Base-by-base conservation (phyloP, 768 basidiomycete species). In the Imleria badia region DNA sequence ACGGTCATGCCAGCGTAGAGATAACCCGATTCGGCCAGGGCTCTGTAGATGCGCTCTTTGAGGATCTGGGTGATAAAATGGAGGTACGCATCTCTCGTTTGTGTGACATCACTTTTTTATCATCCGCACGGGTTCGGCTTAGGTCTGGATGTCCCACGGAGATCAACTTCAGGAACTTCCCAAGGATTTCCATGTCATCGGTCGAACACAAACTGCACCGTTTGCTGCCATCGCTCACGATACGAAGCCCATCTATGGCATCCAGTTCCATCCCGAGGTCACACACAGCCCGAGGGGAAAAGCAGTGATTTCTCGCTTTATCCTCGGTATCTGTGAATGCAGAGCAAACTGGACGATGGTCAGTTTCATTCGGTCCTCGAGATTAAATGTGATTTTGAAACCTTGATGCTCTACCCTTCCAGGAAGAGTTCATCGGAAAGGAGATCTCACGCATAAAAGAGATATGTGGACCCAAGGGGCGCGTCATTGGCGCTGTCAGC, bases 81-180 rank as follows among this genome's bases (percentile, higher is more conserved):
- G 89, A 92, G 80, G 95, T 92, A 61, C 40, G 76, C 60, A 13
- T 51, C 19, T 45, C 33, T 48, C 29, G 29, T 14, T 19, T 39
- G 19, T 41, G 7, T 51, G 30, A 22, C 1, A 14, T 13, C 14
- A 29, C 19, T 38, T 33, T 33, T 51, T 51, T n/a, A 51, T 45
- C 15, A 6, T n/a, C 6, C 34, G 10, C 11, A 5, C 5, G 9
- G n/a, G 14, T 29, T 33, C 6, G n/a, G 15, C 20, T 12, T 58
- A 98, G 96, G 96, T 98, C 46, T 98, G 97, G 97, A 98, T 98
- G 97, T 98, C 96, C 17, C 97, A 99, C 68, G 94, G 95, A 12
- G 97, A 98, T 73, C 93, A 96, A 60, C 81, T 98, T 33, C 88
- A 85, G 26, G 82, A 79, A 45, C 81, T 89, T 3, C 97, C 96